Base-by-base conservation (phyloP, 2,329 filamentous ascomycete genomes). In the Colletotrichum abscissum region DNA sequence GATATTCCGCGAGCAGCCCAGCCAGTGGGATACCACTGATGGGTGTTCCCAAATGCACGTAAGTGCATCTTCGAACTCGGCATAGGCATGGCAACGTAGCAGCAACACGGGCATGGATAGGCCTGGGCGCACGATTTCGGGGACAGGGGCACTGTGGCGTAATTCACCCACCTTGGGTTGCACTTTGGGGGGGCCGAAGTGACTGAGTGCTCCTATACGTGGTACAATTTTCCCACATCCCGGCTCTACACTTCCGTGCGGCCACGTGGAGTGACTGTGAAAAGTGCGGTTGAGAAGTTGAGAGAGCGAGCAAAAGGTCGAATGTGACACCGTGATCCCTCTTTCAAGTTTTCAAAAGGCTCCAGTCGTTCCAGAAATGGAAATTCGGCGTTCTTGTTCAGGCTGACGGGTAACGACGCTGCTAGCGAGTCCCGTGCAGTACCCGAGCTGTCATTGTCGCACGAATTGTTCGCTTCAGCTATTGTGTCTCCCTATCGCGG, bases 191-290 rank as follows among this genome's bases (percentile, higher is more conserved):
- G 38, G 7, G 26, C 26, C 26, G 22, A 46, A 30, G 35, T 52
- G 33, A 55, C 38, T 42, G n/a, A 59, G 22, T 49, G 54, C 49
- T 57, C 12, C 24, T 65, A 24, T 22, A 24, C 35, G 55, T 59
- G 56, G 35, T 56, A 65, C 63, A 57, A 56, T 57, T 60, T 63
- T 73, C 67, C 70, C 70, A 70, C 66, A 56, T 62, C 67, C 67
- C 71, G 67, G 71, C 30, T 63, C 49, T 52, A 4, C 35, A 33
- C 46, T 73, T 65, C 60, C 60, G 71, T 66, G 67, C 60, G 56
- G 56, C 71, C 71, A 71, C 67, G 67, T 65, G 69, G 65, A 68
- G 58, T 62, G 54, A 60, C 30, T 62, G 30, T 30, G 33, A n/a
- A 28, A 49, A 68, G 60, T 46, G 30, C 49, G n/a, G 30, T 26